A percentile compares a stretch with the other conserved stretches of the same genome.
These are phyloP conservation scores for Moesziomyces antarcticus DNA, from an alignment of 1,284 basidiomycete species.

Conservation along the genomic window DNA sequence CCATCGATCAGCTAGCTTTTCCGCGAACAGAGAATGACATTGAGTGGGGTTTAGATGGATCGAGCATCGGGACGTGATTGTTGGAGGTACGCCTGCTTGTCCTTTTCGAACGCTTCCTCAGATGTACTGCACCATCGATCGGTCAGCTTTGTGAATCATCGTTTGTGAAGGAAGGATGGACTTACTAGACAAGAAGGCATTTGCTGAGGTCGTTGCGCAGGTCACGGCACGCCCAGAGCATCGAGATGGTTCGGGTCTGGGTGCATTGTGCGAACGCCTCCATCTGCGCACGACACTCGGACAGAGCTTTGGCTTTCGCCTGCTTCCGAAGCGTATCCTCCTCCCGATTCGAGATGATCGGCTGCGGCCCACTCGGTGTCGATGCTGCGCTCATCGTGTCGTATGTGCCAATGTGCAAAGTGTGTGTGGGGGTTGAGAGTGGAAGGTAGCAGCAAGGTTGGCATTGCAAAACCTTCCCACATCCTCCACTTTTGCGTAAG, in stretches of 20 bases:
- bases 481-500: too few relatives aligned
- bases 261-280: slow-evolving; percentile 40
- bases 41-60: too few relatives aligned
- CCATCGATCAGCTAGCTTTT: background rate
- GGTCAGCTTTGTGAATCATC: slow-evolving; percentile 1
- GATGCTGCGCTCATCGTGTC: too few relatives aligned
- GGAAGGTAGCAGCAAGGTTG: too few relatives aligned
- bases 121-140: slow-evolving; percentile 21
- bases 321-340: slow-evolving; percentile 39
- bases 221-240: slow-evolving; percentile 36
- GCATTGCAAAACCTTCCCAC: too few relatives aligned
- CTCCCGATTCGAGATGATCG: slow-evolving; percentile 43
- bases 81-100: slow-evolving; percentile 25
- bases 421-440: too few relatives aligned
- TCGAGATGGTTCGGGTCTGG: slow-evolving; percentile 35
- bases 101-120: slow-evolving; percentile 36
- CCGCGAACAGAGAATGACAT: too few relatives aligned
- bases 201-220: slow-evolving; percentile 22
- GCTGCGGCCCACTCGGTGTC: slow-evolving; percentile 1
- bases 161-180: background rate
- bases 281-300: slow-evolving; percentile 37
- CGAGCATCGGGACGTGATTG: slow-evolving; percentile 5
- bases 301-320: slow-evolving; percentile 36
- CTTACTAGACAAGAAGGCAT: slow-evolving; percentile 41
- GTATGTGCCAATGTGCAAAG: too few relatives aligned